These are phyloP conservation scores for Antarctomyces pellizariae DNA, from an alignment of 495 filamentous ascomycete species.

Conservation along the genomic window DNA sequence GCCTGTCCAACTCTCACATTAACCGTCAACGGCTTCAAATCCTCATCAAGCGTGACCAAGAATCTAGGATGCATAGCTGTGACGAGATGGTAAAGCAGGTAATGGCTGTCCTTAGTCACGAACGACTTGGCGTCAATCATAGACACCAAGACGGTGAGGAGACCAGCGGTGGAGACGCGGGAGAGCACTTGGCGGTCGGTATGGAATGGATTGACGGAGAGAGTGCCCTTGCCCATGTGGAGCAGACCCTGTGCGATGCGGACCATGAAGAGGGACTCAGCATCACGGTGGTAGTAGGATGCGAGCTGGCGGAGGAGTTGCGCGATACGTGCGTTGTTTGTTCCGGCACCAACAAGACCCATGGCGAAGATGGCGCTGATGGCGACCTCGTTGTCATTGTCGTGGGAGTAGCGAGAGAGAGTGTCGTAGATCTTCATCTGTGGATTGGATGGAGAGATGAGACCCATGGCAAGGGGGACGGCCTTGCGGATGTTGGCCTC, in stretches of 20 bases:
- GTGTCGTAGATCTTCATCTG: constrained; percentile 99
- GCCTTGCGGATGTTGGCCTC: constrained; percentile 90
- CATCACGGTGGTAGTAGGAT: constrained; percentile 92
- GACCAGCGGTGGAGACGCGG: constrained; percentile 66
- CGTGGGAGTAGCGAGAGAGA: constrained; percentile 91
- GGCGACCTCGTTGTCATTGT: constrained; percentile 96
- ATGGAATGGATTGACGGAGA: constrained; percentile 92
- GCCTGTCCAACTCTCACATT: constrained; percentile 95
- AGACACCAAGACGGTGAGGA: constrained; percentile 73
- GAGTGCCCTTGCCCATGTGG: constrained; percentile 98
- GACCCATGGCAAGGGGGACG: constrained; percentile 91
- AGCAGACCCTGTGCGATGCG: constrained; percentile 92
- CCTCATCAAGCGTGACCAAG: constrained; percentile 85
- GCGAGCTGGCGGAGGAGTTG: constrained; percentile 87
- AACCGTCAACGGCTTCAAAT: constrained; percentile 79
- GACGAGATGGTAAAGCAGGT: constrained; percentile 90
- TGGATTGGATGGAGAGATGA: constrained; percentile 90
- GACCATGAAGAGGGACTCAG: constrained; percentile 94
- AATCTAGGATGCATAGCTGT: constrained; percentile 95
- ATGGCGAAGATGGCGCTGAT: constrained; percentile 98
- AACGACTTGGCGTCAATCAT: constrained; percentile 92
- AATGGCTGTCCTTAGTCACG: constrained; percentile 70
- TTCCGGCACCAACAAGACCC: constrained; percentile 89
- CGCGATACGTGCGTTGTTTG: constrained; percentile 91
- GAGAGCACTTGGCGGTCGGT: constrained; percentile 91